These are phyloP conservation scores for Fusarium sp. DNA, from an alignment of 2,329 filamentous ascomycete species.

Conservation along the genomic window DNA sequence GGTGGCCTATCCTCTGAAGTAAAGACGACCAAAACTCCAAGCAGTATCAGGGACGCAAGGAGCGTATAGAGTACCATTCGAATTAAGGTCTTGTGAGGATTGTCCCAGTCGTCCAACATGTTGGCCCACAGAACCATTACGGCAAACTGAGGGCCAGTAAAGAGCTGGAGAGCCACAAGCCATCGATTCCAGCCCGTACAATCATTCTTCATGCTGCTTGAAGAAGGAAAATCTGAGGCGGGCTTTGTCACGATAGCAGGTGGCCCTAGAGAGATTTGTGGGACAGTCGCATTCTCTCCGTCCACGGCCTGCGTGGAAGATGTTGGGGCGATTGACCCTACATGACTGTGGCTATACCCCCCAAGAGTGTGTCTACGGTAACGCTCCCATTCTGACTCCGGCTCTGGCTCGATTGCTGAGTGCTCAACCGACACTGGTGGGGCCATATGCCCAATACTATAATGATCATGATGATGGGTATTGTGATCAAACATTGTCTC, in stretches of 20 bases:
- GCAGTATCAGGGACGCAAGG: constrained; percentile 75
- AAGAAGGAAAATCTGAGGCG: constrained; percentile 53
- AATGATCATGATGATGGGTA: constrained; percentile 43
- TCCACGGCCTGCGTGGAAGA: constrained; percentile 41
- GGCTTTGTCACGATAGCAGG: constrained; percentile 50
- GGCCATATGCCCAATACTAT: constrained; percentile 53
- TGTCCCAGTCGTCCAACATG: constrained; percentile 69
- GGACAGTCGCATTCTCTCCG: constrained; percentile 40
- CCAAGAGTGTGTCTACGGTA: constrained; percentile 65
- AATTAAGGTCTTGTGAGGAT: constrained; percentile 66
- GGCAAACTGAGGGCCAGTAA: constrained; percentile 89
- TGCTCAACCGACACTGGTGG: constrained; percentile 56
- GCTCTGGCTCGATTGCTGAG: constrained; percentile 58
- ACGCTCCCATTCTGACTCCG: constrained; percentile 72
- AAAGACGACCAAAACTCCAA: constrained; percentile 76
- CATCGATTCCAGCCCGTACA: constrained; percentile 87
- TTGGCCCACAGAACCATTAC: constrained; percentile 83
- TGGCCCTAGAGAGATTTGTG: constrained; percentile 41
- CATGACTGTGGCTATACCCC: constrained; percentile 47
- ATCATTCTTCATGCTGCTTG: constrained; percentile 56
- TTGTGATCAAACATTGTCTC: constrained; percentile 52
- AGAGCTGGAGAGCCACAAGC: constrained; percentile 87
- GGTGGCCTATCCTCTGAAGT: constrained; percentile 79
- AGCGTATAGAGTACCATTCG: constrained; percentile 75
- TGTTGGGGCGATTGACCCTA: constrained; percentile 31